Evolutionary conservation across 306 rosid species (phyloP).

Genomic region (Senna siamea): DNA sequence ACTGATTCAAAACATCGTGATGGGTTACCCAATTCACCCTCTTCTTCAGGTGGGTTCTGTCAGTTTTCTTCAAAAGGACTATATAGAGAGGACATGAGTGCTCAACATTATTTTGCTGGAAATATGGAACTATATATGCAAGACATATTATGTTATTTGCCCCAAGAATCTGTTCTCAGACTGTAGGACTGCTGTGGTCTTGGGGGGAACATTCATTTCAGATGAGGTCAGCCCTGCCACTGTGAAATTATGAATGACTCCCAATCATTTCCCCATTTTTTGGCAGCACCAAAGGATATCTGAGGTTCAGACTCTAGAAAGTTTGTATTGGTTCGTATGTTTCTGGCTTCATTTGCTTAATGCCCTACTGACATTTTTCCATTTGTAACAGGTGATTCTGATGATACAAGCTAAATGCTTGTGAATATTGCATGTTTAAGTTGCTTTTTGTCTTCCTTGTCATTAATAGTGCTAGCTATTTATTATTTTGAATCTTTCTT

Average conservation of each 20-base stretch:
- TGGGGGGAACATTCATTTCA: constrained; percentile 84
- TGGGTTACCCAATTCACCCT: constrained; percentile 93
- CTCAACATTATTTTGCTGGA: constrained; percentile 87
- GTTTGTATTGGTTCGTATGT: constrained; percentile 88
- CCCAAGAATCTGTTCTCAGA: constrained; percentile 77
- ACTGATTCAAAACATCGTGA: constrained; percentile 59
- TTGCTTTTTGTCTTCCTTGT: constrained; percentile 31
- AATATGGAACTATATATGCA: constrained; percentile 77
- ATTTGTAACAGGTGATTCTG: constrained; percentile 85
- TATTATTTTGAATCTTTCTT: constrained; percentile 22
- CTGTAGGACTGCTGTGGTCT: constrained; percentile 90
- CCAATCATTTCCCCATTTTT: constrained; percentile 58
- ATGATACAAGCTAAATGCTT: constrained; percentile 54
- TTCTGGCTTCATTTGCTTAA: constrained; percentile 75
- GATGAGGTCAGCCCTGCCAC: constrained; percentile 75
- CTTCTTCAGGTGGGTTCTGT: constrained; percentile 99
- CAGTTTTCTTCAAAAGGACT: constrained; percentile 99
- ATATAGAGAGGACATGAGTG: constrained; percentile 94
- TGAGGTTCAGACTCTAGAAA: constrained; percentile 73
- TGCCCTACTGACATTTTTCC: constrained; percentile 65
- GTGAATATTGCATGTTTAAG: constrained; percentile 43
- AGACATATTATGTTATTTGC: constrained; percentile 86
- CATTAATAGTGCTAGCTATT: constrained; percentile 12
- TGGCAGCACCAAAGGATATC: constrained; percentile 73
- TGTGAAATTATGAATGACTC: constrained; percentile 76